A percentile compares a stretch with the other conserved stretches of the same genome.
Conservation (phyloP, 2,329 filamentous ascomycete genomes). For the Dactylonectria macrodidyma region DNA sequence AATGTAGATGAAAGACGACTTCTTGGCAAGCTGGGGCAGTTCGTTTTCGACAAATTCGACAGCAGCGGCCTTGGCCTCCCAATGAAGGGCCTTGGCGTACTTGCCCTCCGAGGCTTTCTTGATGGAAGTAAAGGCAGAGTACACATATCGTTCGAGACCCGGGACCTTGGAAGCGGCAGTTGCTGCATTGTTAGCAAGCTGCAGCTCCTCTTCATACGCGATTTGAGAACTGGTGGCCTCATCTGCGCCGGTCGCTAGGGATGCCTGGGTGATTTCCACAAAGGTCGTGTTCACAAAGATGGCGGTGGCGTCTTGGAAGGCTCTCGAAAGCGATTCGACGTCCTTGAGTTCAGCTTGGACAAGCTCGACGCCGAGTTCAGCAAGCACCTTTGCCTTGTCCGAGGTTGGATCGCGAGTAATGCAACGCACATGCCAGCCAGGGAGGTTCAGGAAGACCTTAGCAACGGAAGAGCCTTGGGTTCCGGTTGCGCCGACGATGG, state of each 20-base stretch:
- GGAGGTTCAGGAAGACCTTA: conserved; percentile 55
- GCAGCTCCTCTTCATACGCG: conserved; percentile 61
- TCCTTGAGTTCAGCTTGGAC: conserved; percentile 62
- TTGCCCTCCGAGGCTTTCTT: conserved; percentile 59
- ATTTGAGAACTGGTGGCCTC: conserved; percentile 52
- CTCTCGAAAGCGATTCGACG: conserved; percentile 52
- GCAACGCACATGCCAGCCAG: conserved; percentile 60
- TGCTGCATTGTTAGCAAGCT: conserved; percentile 68
- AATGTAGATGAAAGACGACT: conserved; percentile 52
- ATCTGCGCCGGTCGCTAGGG: conserved; percentile 54
- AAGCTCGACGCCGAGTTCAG: conserved; percentile 57
- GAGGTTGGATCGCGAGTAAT: conserved; percentile 61
- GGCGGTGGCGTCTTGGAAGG: conserved; percentile 59
- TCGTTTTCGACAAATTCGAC: conserved; percentile 59
- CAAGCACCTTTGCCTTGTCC: conserved; percentile 56
- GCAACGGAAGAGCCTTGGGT: conserved; percentile 65
- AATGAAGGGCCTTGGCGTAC: conserved; percentile 62
- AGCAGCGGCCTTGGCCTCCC: conserved; percentile 65
- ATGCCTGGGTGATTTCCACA: conserved; percentile 60
- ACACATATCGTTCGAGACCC: conserved; percentile 61
- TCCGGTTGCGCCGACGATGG: conserved; percentile 63
- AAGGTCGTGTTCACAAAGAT: conserved; percentile 70
- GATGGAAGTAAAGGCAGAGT: conserved; percentile 65
- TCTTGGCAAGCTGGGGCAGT: conserved; percentile 58
- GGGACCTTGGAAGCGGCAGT: conserved; percentile 61